phyloP scores from a whole-genome alignment of 805 yeast species.

The Hanseniaspora clermontiae region DNA sequence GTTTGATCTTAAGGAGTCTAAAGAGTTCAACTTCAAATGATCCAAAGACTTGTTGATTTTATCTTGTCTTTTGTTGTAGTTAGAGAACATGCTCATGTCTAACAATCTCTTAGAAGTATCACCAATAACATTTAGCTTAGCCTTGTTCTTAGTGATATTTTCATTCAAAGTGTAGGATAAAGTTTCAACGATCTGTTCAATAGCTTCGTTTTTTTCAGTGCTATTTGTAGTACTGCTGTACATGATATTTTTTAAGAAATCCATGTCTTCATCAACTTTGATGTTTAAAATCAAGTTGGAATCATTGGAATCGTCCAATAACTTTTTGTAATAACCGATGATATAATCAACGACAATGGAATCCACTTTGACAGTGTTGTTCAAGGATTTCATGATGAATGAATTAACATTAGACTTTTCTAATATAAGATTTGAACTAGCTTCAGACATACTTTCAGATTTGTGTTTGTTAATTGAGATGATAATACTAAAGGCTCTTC shows the following conservation, averaged over 20 bases:
- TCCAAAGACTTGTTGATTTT: conserved; percentile 58
- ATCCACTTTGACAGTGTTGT: conserved; percentile 41
- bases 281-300: conserved; percentile 66
- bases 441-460: background rate
- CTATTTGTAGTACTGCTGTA: conserved; percentile 54
- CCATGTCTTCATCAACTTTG: conserved; percentile 53
- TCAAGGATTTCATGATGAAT: conserved; percentile 4
- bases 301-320: conserved; percentile 66
- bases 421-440: background rate
- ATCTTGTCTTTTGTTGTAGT: conserved; percentile 51
- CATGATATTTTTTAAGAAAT: conserved; percentile 52
- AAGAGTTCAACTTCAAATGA: conserved; percentile 45
- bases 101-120: conserved; percentile 79
- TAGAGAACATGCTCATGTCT: conserved; percentile 60
- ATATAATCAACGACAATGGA: conserved; percentile 80
- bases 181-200: conserved; percentile 25
- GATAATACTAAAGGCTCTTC: too few relatives aligned
- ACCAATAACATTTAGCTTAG: conserved; percentile 66
- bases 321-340: conserved; percentile 75
- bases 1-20: conserved; percentile 61
- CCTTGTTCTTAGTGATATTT: conserved; percentile 52
- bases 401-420: conserved; percentile 9
- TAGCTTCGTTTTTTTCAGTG: conserved; percentile 33
- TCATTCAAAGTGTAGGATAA: conserved; percentile 38
- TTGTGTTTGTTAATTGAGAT: too few relatives aligned